Evolutionary conservation across 1,139 yeast genomes (phyloP), one percentile per base, ranked within the genome.

Genomic region (Kazachstania sp.): DNA sequence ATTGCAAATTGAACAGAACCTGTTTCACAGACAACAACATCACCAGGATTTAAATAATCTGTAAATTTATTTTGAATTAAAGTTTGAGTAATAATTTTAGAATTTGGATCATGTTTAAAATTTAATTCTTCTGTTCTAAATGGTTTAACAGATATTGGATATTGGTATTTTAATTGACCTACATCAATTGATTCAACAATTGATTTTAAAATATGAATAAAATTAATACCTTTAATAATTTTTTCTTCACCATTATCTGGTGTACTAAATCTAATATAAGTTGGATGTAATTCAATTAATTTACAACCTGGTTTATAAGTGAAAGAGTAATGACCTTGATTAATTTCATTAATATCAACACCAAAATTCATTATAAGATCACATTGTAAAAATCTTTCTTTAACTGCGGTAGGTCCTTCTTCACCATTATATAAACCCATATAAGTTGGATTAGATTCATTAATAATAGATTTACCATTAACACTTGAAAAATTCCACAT

Each of bases 1-100:
- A 81, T 60, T 1, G 81, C 85, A 67, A 86, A 86, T 63, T 81
- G 77, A 63, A 84, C 77, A 2, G 95, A 79, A 49, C 95, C 87
- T 5, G 92, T 83, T 57, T 88, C 96, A 41, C 79, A 73, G 39
- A 87, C 72, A 13, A 87, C 61, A 26, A 81, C 71, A 61, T 86
- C 95, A 55, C 78, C 73, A 30, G 81, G 78, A 56, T 71, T 68
- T 39, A 86, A 49, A 42, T 47, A 52, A 16, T 46, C 35, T 11
- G 58, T 57, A 30, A 60, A 41, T 2, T 42, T 39, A 20, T 49
- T 49, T 38, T 55, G 54, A 43, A 62, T 41, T 39, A 44, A 49
- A 11, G 44, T 43, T 44, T 60, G 64, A 3, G 63, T 60, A 19
- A 61, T 52, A 12, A 38, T 44, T 35, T 39, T 45, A 8, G 48